These are phyloP conservation scores for Rhynchosporium graminicola DNA, from an alignment of 2,329 filamentous ascomycete species.

Conservation along the genomic window DNA sequence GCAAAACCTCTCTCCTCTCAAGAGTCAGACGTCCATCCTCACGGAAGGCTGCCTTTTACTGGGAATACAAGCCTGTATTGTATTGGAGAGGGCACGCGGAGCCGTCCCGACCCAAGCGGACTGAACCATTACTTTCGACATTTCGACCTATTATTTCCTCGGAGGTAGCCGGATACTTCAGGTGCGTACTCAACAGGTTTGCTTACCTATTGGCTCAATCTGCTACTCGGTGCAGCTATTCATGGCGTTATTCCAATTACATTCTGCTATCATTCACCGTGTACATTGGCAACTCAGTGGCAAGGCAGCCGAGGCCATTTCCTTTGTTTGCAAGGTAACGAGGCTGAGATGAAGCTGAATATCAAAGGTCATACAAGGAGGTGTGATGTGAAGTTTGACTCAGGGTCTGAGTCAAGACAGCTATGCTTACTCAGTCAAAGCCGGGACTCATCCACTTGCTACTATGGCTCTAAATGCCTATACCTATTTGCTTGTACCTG, in stretches of 20 bases:
- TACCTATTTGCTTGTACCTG: background rate
- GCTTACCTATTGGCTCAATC: background rate
- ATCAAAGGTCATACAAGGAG: background rate
- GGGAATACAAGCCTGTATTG: background rate
- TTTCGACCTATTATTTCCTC: background rate
- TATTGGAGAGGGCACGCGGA: constrained; percentile 5
- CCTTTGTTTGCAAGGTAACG: background rate
- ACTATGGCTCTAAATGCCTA: background rate
- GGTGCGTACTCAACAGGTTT: background rate
- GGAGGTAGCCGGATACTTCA: background rate
- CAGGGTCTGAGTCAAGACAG: background rate
- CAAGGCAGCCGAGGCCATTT: background rate
- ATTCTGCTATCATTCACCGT: constrained; percentile 8
- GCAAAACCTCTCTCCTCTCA: constrained; percentile 3
- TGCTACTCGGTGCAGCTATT: constrained; percentile 1
- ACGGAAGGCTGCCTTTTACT: constrained; percentile 20
- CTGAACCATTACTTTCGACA: background rate
- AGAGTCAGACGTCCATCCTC: constrained; percentile 19
- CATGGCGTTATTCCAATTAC: background rate
- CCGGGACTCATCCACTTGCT: background rate
- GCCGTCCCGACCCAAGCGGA: background rate
- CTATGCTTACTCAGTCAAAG: background rate
- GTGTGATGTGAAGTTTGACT: background rate
- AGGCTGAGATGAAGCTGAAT: background rate
- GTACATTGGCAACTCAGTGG: background rate